Conservation (phyloP, 345 rosid genomes). For the Camelina neglecta region DNA sequence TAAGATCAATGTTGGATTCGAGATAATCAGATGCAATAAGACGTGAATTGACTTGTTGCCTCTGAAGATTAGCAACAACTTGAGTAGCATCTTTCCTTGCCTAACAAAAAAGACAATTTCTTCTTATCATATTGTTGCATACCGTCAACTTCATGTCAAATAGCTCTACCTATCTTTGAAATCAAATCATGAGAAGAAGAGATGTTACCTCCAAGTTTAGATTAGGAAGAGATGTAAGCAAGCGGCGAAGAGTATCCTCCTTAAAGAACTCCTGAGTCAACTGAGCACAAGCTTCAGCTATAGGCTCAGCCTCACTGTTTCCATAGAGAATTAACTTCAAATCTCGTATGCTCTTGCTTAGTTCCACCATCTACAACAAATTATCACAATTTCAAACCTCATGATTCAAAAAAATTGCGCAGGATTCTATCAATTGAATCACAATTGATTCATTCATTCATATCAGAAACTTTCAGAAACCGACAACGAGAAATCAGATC, state of each 20-base stretch:
- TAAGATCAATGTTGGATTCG: conserved; percentile 83
- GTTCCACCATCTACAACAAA: conserved; percentile 66
- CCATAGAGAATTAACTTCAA: conserved; percentile 90
- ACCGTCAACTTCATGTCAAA: not conserved
- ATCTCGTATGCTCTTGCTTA: conserved; percentile 78
- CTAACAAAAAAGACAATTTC: conserved; percentile 43
- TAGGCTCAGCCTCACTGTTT: conserved; percentile 92
- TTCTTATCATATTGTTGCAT: not conserved
- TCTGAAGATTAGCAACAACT: conserved; percentile 95
- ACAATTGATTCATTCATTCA: not conserved
- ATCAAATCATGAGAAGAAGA: not conserved
- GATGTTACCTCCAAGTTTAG: conserved; percentile 81
- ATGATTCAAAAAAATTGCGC: not conserved
- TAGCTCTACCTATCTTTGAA: no score
- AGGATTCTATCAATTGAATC: not conserved
- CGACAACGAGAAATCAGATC: not conserved
- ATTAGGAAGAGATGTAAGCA: conserved; percentile 74
- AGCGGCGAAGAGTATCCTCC: conserved; percentile 73
- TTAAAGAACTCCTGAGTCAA: conserved; percentile 90
- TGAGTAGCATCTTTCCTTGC: conserved; percentile 97
- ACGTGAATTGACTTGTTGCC: conserved; percentile 92
- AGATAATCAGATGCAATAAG: conserved; percentile 89
- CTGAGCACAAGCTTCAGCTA: conserved; percentile 88
- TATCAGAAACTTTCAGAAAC: not conserved
- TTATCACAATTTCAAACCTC: conserved; percentile 12